Evolutionary conservation across 805 yeast species (phyloP).

Genomic region (Zygosaccharomyces siamensis): DNA sequence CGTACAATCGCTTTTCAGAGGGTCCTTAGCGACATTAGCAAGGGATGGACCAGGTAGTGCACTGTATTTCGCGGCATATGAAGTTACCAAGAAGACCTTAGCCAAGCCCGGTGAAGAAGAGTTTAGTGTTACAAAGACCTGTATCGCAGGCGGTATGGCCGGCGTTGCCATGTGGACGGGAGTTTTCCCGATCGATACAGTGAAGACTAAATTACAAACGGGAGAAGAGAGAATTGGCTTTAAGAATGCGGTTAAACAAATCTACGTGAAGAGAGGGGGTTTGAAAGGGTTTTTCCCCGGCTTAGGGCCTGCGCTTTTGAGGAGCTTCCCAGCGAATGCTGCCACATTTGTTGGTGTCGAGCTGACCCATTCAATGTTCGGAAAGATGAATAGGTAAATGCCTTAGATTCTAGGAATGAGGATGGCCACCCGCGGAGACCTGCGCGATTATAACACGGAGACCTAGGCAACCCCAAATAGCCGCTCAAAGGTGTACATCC

Average conservation of each 20-base stretch:
- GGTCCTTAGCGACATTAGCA: constrained; percentile 86
- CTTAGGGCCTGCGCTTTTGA: constrained; percentile 86
- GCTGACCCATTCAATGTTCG: constrained; percentile 11
- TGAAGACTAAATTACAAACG: constrained; percentile 50
- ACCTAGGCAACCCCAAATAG: no score
- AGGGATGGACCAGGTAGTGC: constrained; percentile 99
- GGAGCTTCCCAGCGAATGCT: constrained; percentile 99
- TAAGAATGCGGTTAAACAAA: constrained; percentile 57
- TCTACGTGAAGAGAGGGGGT: constrained; percentile 68
- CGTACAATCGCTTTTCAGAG: constrained; percentile 76
- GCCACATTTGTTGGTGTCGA: constrained; percentile 97
- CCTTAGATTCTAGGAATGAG: no score
- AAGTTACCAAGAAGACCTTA: constrained; percentile 61
- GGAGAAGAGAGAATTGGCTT: constrained; percentile 46
- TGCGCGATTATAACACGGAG: no score
- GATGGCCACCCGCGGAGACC: no score
- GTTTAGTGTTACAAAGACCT: constrained; percentile 66
- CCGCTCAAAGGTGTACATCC: no score
- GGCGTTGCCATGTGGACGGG: constrained; percentile 97
- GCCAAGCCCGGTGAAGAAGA: constrained; percentile 49
- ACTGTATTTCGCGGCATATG: constrained; percentile 91
- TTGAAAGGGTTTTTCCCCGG: constrained; percentile 95
- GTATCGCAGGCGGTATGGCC: constrained; percentile 91
- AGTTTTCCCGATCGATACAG: constrained; percentile 94
- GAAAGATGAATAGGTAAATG: background rate